phyloP scores from a whole-genome alignment of 495 filamentous ascomycete species.

The Penicillium diatomitis region DNA sequence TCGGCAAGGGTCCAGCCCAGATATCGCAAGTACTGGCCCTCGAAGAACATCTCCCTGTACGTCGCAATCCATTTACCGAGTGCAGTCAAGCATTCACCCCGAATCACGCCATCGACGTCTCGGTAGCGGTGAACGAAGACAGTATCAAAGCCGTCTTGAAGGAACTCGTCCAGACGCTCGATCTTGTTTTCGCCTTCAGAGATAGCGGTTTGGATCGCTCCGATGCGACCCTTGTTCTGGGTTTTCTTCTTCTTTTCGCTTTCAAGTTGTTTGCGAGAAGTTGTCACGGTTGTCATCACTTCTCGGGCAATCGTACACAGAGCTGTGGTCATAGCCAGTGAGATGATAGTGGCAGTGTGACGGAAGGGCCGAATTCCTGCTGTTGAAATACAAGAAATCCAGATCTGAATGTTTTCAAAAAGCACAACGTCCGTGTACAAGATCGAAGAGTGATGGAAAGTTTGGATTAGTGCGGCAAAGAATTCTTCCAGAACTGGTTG shows the following conservation, averaged over 20 bases:
- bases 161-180: conserved; percentile 51
- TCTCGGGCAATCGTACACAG: conserved; percentile 56
- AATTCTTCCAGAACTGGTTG: conserved; percentile 68
- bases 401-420: conserved; percentile 76
- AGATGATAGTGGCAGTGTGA: conserved; percentile 80
- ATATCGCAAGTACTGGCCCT: conserved; percentile 80
- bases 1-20: conserved; percentile 93
- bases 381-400: conserved; percentile 81
- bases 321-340: conserved; percentile 62
- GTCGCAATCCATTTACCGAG: conserved; percentile 79
- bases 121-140: conserved; percentile 93
- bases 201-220: conserved; percentile 57
- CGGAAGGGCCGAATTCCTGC: conserved; percentile 76
- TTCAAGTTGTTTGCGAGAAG: conserved; percentile 69
- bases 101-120: conserved; percentile 80
- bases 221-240: conserved; percentile 64
- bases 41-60: conserved; percentile 78
- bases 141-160: conserved; percentile 77
- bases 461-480: conserved; percentile 60
- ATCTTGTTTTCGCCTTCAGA: conserved; percentile 57
- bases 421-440: conserved; percentile 66
- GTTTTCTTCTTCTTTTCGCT: conserved; percentile 68
- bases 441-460: conserved; percentile 63
- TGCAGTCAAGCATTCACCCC: conserved; percentile 73
- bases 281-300: conserved; percentile 58